Evolutionary conservation across 2,329 filamentous ascomycete genomes (phyloP), one percentile per base, ranked within the genome.

Genomic region (Davidsoniella neocaledoniae): DNA sequence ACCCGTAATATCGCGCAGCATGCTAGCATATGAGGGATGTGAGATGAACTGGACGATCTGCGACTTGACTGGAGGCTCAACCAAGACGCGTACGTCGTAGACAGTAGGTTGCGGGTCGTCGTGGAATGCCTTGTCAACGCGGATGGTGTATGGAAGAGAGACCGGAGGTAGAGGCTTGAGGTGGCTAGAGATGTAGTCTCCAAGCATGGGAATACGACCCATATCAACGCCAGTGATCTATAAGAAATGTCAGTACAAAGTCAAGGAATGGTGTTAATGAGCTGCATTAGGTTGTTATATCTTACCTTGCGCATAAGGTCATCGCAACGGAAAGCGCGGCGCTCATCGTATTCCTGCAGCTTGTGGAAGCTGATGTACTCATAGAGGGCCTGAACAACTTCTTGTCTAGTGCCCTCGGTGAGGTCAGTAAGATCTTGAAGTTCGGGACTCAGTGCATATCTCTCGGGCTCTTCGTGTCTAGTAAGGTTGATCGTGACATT

Each of bases 331-430:
- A 98, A 90, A 54, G 84, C 83, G 54, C 91, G 77, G 68, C 91
- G 91, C 62, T 98, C 91, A 53, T 96, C 90, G 56, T 94, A 88
- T 61, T 95, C 90, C 62, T 94, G 86, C 43, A 98, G 69, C 16
- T 81, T 80, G 70, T 85, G 83, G 17, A 84, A 73, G 57, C 86
- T 81, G 56, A 94, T 84, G 59, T 98, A 98, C 61, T 95, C 88
- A 86, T 88, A 98, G 29, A 98, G 75, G 12, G 84, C 88, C 72
- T 93, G 85, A 25, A 94, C 79, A 5, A 88, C 83, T 54, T 91
- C 87, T 38, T 86, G 82, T 26, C 87, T 81, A 25, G 91, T 90
- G 46, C 86, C 90, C 63, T 94, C 86, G 45, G 79, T 73, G 59
- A 85, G 84, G 59, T 95, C 91, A 16, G 96, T 71, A 12, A 96